Evolutionary conservation across 352 stramenopile species (phyloP).

Genomic region (Pythium coloratum): DNA sequence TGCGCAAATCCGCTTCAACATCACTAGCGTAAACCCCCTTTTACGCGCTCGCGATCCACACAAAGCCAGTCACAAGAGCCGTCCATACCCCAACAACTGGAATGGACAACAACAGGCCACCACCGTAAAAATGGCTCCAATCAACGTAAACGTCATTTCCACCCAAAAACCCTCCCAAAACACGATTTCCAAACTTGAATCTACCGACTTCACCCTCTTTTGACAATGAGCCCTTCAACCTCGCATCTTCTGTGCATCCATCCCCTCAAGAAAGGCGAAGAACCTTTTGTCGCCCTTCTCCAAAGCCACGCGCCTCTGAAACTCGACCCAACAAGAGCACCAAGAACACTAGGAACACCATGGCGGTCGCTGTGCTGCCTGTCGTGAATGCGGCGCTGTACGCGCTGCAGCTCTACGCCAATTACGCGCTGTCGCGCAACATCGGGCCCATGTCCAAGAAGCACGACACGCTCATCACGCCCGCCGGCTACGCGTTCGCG

Average conservation of each 20-base stretch:
- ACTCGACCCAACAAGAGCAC: not conserved
- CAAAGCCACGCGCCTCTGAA: too few relatives aligned
- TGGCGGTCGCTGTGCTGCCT: slow-evolving; percentile 38
- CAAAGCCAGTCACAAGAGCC: not conserved
- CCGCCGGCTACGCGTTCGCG: slow-evolving; percentile 68
- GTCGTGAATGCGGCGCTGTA: slow-evolving; percentile 67
- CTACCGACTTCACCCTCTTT: not conserved
- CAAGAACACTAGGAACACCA: not conserved
- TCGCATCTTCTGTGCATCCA: too few relatives aligned
- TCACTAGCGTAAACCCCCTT: too few relatives aligned
- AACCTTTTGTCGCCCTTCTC: too few relatives aligned
- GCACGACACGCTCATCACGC: slow-evolving; percentile 80
- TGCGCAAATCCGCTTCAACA: slow-evolving; percentile 4
- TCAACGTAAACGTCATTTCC: slow-evolving; percentile 24
- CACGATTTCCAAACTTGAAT: not conserved
- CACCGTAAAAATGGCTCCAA: slow-evolving; percentile 14
- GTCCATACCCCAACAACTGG: not conserved
- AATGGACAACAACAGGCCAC: not conserved
- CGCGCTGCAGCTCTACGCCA: slow-evolving; percentile 62
- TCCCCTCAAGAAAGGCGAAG: too few relatives aligned
- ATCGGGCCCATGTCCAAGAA: slow-evolving; percentile 39
- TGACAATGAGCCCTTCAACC: not conserved
- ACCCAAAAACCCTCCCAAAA: too few relatives aligned
- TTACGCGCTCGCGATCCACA: too few relatives aligned
- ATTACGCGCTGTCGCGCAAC: slow-evolving; percentile 44